Evolutionary conservation across 1,284 basidiomycete species (phyloP).

Genomic region (Cryptococcus neoformans): DNA sequence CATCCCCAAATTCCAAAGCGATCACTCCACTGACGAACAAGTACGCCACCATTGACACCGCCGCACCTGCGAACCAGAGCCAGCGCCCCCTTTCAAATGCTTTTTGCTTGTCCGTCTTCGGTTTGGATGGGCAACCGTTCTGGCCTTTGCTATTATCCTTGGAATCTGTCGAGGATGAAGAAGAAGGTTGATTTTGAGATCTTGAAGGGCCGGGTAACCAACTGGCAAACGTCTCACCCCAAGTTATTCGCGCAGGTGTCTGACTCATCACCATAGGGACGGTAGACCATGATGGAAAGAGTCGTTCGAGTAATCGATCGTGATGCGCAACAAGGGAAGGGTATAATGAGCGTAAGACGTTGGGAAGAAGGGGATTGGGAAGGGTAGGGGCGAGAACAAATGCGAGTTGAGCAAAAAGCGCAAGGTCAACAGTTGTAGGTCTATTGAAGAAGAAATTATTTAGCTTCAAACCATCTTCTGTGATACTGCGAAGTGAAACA

Average conservation of each 20-base stretch:
- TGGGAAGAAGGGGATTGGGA: constrained; percentile 43
- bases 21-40: constrained; percentile 37
- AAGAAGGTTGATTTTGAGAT: background rate
- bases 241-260: background rate
- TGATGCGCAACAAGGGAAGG: constrained; percentile 37
- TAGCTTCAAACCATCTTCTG: background rate
- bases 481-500: background rate
- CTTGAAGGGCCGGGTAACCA: background rate
- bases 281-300: constrained; percentile 19
- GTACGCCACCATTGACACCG: constrained; percentile 34
- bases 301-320: constrained; percentile 20
- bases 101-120: constrained; percentile 23
- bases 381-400: constrained; percentile 41
- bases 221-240: background rate
- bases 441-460: constrained; percentile 11
- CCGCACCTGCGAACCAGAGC: constrained; percentile 40
- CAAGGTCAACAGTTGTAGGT: constrained; percentile 42
- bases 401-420: constrained; percentile 46
- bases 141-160: constrained; percentile 11
- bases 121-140: constrained; percentile 16
- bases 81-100: constrained; percentile 33
- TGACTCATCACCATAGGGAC: background rate
- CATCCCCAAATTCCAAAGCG: constrained; percentile 24
- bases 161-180: background rate
- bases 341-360: constrained; percentile 35